A percentile compares a stretch with the other conserved stretches of the same genome.
Conservation (phyloP, 192 early-diverging fungal genomes). For the Coemansia sp. region DNA sequence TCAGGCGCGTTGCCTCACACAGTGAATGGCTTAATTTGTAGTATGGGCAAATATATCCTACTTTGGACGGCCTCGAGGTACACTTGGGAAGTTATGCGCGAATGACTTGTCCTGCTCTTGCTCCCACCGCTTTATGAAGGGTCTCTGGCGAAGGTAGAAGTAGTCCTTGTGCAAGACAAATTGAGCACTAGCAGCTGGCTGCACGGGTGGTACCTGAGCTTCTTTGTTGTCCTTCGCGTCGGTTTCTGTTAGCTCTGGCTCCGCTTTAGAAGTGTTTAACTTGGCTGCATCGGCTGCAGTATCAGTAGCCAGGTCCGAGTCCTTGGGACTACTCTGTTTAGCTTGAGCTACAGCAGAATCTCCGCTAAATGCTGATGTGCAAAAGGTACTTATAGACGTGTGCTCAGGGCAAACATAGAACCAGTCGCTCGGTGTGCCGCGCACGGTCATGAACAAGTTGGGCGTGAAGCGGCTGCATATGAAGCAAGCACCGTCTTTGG, state of each 20-base stretch:
- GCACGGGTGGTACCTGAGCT: background rate
- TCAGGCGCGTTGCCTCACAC: background rate
- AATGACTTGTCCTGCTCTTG: slow-evolving; percentile 22
- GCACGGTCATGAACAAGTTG: slow-evolving; percentile 24
- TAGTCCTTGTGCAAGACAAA: slow-evolving; percentile 29
- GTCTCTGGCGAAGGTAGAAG: slow-evolving; percentile 33
- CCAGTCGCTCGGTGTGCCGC: slow-evolving; percentile 26
- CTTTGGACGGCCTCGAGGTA: slow-evolving; percentile 6
- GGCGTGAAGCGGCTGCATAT: slow-evolving; percentile 23
- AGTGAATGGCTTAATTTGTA: background rate
- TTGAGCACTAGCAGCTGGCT: background rate
- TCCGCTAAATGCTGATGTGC: slow-evolving; percentile 4
- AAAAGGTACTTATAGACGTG: slow-evolving; percentile 11
- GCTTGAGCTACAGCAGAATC: background rate
- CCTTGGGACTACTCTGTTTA: background rate
- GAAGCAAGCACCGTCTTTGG: slow-evolving; percentile 30
- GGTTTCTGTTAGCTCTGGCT: background rate
- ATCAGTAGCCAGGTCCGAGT: background rate
- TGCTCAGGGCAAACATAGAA: slow-evolving; percentile 38
- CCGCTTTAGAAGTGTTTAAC: background rate
- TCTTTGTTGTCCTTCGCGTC: background rate
- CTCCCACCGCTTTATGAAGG: slow-evolving; percentile 34
- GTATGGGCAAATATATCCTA: background rate
- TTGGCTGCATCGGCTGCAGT: background rate
- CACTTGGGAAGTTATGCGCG: slow-evolving; percentile 19